A percentile compares a stretch with the other conserved stretches of the same genome.
These are phyloP conservation scores for Cryptococcus floricola DNA, from an alignment of 1,284 basidiomycete genomes.

Conservation along the genomic window DNA sequence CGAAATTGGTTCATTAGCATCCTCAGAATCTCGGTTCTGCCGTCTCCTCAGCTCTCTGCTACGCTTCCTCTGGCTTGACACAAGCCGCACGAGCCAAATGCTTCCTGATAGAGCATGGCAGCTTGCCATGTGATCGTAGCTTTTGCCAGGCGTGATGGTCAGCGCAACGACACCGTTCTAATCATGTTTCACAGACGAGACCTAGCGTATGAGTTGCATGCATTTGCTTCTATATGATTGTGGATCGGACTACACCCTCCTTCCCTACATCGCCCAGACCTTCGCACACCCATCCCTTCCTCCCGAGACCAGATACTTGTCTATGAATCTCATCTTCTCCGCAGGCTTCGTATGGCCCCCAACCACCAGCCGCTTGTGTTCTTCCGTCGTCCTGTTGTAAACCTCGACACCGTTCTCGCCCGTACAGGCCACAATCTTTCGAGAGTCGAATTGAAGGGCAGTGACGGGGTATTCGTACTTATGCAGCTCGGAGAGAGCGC, in stretches of 20 bases:
- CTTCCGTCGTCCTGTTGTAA: constrained; percentile 91
- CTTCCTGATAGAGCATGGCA: too few species aligned
- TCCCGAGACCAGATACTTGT: constrained; percentile 88
- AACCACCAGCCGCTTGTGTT: constrained; percentile 74
- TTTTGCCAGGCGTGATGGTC: too few species aligned
- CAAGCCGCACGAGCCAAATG: too few species aligned
- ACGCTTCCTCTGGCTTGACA: too few species aligned
- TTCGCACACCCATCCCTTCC: constrained; percentile 84
- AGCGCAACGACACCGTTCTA: too few species aligned
- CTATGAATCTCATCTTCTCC: constrained; percentile 92
- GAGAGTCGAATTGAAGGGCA: constrained; percentile 86
- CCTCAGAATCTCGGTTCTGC: too few species aligned
- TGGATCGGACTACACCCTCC: background rate
- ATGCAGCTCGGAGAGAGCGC: constrained; percentile 81
- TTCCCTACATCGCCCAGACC: constrained; percentile 81
- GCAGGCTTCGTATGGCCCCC: constrained; percentile 90
- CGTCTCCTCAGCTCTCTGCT: too few species aligned
- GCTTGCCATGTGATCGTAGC: too few species aligned
- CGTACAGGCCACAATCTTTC: constrained; percentile 89
- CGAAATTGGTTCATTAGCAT: too few species aligned
- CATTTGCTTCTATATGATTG: background rate
- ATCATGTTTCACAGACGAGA: too few species aligned
- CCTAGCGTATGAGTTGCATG: too few species aligned
- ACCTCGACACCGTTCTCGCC: constrained; percentile 92
- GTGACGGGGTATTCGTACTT: constrained; percentile 89